Percentiles rank a stretch among this genome's conserved stretches.
Evolutionary conservation across 2,329 filamentous ascomycete species (phyloP).

Genomic region (Penicillium verrucosum): DNA sequence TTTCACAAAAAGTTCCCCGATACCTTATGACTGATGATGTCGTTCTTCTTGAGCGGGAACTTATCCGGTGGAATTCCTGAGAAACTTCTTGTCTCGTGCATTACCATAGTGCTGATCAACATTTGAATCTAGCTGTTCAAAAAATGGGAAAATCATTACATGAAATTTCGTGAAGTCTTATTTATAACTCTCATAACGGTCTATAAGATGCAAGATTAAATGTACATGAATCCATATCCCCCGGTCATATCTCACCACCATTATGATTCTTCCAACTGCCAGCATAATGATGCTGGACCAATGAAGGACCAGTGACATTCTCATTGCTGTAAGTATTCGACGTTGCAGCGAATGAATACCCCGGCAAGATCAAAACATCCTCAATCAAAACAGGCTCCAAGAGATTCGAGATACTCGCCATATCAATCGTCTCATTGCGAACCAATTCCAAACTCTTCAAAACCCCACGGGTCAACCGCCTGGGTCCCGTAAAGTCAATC

Average conservation of each 20-base stretch:
- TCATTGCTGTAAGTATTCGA: slow-evolving; percentile 1
- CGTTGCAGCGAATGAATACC: slow-evolving; percentile 3
- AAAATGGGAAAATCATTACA: slow-evolving; percentile 5
- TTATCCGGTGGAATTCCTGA: not conserved
- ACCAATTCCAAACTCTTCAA: slow-evolving; percentile 2
- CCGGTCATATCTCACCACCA: slow-evolving; percentile 1
- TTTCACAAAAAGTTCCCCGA: slow-evolving; percentile 14
- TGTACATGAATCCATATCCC: not conserved
- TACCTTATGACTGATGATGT: slow-evolving; percentile 21
- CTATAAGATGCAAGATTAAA: not conserved
- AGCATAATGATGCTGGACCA: slow-evolving; percentile 11
- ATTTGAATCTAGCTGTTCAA: not conserved
- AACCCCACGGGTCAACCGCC: not conserved
- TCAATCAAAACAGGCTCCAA: slow-evolving; percentile 1
- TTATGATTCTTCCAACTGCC: slow-evolving; percentile 11
- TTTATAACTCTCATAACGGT: not conserved
- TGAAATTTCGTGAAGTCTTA: not conserved
- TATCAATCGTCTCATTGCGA: not conserved
- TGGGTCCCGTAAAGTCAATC: slow-evolving; percentile 9
- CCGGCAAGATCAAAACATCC: slow-evolving; percentile 11
- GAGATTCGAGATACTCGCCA: slow-evolving; percentile 3
- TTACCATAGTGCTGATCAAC: not conserved
- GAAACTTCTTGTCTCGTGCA: not conserved
- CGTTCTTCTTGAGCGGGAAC: slow-evolving; percentile 13
- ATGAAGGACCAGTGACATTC: slow-evolving; percentile 1